Evolutionary conservation across 805 yeast genomes (phyloP).

Genomic region (Ogataea degrootiae): DNA sequence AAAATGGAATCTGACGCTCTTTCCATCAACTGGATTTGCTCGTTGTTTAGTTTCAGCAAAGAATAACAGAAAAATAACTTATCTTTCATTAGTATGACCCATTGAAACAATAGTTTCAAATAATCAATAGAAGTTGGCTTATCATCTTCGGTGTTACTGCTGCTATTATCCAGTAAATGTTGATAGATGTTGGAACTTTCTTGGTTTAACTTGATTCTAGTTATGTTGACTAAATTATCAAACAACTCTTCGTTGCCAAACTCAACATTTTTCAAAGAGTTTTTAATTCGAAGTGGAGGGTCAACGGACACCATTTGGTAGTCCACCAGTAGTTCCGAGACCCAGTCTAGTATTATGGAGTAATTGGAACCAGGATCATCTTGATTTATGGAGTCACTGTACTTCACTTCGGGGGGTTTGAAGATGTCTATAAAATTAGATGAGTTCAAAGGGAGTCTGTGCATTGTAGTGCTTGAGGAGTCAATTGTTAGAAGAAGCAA

Average conservation of each 20-base stretch:
- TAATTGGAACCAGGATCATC: constrained; percentile 23
- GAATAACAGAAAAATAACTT: constrained; percentile 10
- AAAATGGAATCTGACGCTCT: constrained; percentile 22
- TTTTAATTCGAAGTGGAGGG: constrained; percentile 21
- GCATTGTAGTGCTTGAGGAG: too few relatives aligned
- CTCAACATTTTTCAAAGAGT: constrained; percentile 14
- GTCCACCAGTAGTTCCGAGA: constrained; percentile 12
- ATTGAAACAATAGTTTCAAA: constrained; percentile 11
- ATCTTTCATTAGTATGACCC: constrained; percentile 11
- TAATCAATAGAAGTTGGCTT: neutral
- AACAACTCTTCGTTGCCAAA: constrained; percentile 14
- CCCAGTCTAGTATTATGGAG: constrained; percentile 23
- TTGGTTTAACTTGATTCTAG: constrained; percentile 14
- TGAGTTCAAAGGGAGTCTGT: constrained; percentile 6
- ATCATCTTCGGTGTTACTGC: too few relatives aligned
- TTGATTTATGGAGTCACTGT: constrained; percentile 5
- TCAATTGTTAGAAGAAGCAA: constrained; percentile 1
- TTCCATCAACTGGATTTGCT: constrained; percentile 14
- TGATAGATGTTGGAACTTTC: constrained; percentile 6
- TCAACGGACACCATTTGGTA: constrained; percentile 8
- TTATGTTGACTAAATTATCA: constrained; percentile 8
- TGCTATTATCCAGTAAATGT: neutral
- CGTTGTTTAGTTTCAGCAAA: constrained; percentile 6
- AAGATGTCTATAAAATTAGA: constrained; percentile 12
- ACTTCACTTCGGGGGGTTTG: constrained; percentile 5